Percentiles rank a stretch among this genome's conserved stretches.
Conservation (phyloP, 2,329 filamentous ascomycete genomes). For the Fusarium pseudocircinatum region DNA sequence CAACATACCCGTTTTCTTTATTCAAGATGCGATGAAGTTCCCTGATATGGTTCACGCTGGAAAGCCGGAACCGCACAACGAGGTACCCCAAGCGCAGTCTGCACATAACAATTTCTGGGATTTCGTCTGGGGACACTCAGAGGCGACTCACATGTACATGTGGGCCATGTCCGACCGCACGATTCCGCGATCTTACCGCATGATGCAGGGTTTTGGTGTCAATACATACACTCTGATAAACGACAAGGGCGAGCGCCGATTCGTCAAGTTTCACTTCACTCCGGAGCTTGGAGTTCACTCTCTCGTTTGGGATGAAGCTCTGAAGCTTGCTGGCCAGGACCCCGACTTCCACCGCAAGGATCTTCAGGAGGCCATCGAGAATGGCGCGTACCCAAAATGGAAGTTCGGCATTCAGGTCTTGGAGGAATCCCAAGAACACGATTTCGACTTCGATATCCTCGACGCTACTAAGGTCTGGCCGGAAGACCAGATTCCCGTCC, state of each 20-base stretch:
- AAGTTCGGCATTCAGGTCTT: slow-evolving; percentile 85
- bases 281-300: slow-evolving; percentile 80
- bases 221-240: slow-evolving; percentile 80
- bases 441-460: slow-evolving; percentile 87
- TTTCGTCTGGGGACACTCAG: slow-evolving; percentile 69
- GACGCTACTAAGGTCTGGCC: slow-evolving; percentile 90
- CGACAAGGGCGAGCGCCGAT: slow-evolving; percentile 72
- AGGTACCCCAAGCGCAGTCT: slow-evolving; percentile 75
- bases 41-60: slow-evolving; percentile 70
- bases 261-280: slow-evolving; percentile 82
- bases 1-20: slow-evolving; percentile 80
- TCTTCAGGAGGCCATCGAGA: slow-evolving; percentile 77
- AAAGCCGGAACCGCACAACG: slow-evolving; percentile 77
- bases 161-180: slow-evolving; percentile 81
- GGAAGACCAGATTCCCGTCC: slow-evolving; percentile 77
- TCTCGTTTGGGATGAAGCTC: slow-evolving; percentile 81
- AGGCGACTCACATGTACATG: slow-evolving; percentile 82
- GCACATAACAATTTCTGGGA: slow-evolving; percentile 85
- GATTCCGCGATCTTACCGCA: slow-evolving; percentile 79
- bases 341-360: slow-evolving; percentile 87
- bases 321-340: slow-evolving; percentile 79
- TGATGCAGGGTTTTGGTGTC: slow-evolving; percentile 89
- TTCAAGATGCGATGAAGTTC: slow-evolving; percentile 80
- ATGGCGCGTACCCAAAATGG: slow-evolving; percentile 77
- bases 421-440: slow-evolving; percentile 74